phyloP scores from a whole-genome alignment of 768 basidiomycete genomes.

The Kwoniella dejecticola region DNA sequence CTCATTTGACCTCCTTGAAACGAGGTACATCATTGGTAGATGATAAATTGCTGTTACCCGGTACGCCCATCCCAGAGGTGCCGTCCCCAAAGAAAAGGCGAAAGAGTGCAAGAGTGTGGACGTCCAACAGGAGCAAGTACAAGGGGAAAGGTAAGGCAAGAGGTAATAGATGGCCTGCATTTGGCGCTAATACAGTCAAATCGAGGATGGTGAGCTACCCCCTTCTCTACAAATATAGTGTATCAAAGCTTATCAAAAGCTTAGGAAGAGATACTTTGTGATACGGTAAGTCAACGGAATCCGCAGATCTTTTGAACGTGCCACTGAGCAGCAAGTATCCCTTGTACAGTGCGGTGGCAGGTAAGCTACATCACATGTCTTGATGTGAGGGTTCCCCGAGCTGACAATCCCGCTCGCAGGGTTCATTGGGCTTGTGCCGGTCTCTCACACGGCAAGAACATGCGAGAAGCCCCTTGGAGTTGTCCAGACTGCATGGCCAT shows the following conservation, averaged over 20 bases:
- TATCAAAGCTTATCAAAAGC: no score
- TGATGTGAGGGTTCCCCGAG: neutral
- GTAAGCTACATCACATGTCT: conserved; percentile 3
- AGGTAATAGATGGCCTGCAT: conserved; percentile 1
- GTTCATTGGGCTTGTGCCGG: conserved; percentile 31
- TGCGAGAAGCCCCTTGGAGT: conserved; percentile 22
- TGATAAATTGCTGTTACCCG: conserved; percentile 5
- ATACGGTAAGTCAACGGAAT: conserved; percentile 13
- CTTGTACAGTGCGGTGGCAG: conserved; percentile 24
- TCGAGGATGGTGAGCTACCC: conserved; percentile 12
- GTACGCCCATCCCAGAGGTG: neutral
- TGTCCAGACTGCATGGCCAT: conserved; percentile 21
- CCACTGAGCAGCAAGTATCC: neutral
- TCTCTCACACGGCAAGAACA: conserved; percentile 3
- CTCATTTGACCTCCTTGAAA: conserved; percentile 2
- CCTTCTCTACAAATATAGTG: no score
- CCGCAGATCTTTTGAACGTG: no score
- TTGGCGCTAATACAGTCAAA: conserved; percentile 16
- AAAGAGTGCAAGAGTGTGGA: neutral
- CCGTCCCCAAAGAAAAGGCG: neutral
- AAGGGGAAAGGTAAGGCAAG: neutral
- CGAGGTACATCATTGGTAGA: conserved; percentile 11
- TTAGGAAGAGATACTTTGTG: conserved; percentile 21
- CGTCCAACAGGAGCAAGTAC: neutral
- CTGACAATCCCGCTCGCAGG: neutral